Conservation (phyloP, 306 rosid genomes). For the Calophaca sinica region DNA sequence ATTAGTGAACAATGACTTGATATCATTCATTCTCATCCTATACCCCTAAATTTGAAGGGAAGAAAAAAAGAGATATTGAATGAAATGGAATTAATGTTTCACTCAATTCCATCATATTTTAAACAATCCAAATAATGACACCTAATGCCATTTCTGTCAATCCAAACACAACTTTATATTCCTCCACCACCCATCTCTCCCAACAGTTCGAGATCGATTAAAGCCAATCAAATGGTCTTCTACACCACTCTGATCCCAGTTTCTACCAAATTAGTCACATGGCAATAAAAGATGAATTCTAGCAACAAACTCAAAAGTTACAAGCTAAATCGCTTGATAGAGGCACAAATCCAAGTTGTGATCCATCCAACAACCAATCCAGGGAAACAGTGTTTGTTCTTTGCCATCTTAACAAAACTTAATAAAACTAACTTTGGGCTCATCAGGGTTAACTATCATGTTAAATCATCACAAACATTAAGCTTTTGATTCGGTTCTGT, state of each 20-base stretch:
- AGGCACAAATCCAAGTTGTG: neutral
- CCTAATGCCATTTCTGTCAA: neutral
- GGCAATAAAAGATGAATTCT: neutral
- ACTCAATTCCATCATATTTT: neutral
- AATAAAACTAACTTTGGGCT: no score
- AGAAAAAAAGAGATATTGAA: neutral
- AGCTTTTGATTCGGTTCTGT: neutral
- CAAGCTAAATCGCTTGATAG: neutral
- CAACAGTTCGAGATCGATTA: neutral
- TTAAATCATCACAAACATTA: conserved; percentile 8
- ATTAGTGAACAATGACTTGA: no score
- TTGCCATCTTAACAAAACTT: no score
- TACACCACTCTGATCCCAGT: no score
- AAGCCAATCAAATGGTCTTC: neutral
- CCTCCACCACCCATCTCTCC: neutral
- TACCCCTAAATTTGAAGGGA: neutral
- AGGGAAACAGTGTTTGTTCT: neutral
- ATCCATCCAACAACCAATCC: neutral
- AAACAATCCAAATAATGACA: neutral
- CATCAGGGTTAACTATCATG: neutral
- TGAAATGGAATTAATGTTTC: neutral
- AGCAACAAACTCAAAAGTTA: neutral
- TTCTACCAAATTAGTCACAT: conserved; percentile 7
- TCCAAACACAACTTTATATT: neutral
- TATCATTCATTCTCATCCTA: no score